These are phyloP conservation scores for Helenozyma baotianmanensis DNA, from an alignment of 805 yeast species.

Conservation along the genomic window DNA sequence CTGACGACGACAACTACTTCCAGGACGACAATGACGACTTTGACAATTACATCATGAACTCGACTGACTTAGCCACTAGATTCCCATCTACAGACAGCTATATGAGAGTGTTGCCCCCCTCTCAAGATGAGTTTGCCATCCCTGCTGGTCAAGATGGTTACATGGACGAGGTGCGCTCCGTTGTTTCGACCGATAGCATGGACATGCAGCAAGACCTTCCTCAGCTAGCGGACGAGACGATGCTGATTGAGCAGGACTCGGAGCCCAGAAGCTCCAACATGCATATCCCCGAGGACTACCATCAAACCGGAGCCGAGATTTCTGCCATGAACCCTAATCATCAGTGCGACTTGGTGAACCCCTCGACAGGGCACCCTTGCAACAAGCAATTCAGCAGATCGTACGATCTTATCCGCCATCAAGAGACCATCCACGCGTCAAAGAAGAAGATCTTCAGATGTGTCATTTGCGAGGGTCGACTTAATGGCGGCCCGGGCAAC, in stretches of 20 bases:
- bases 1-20: constrained; percentile 35
- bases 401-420: constrained; percentile 43
- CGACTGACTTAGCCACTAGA: neutral
- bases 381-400: constrained; percentile 78
- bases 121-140: no score
- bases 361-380: constrained; percentile 61
- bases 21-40: constrained; percentile 28
- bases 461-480: constrained; percentile 43
- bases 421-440: constrained; percentile 45
- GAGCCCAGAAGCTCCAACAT: neutral
- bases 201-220: constrained; percentile 3
- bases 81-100: constrained; percentile 2
- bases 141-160: constrained; percentile 2
- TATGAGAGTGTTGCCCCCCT: constrained; percentile 1
- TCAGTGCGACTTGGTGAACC: constrained; percentile 56
- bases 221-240: neutral
- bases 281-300: constrained; percentile 7
- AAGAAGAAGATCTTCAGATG: constrained; percentile 43
- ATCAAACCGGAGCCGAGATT: constrained; percentile 28
- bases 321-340: constrained; percentile 39
- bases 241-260: neutral
- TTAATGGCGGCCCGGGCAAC: constrained; percentile 46
- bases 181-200: constrained; percentile 6
- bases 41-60: constrained; percentile 14
- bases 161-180: constrained; percentile 3